A percentile compares a stretch with the other conserved stretches of the same genome.
Conservation (phyloP, 2,329 filamentous ascomycete genomes). For the Hawksworthiomyces lignivorus region DNA sequence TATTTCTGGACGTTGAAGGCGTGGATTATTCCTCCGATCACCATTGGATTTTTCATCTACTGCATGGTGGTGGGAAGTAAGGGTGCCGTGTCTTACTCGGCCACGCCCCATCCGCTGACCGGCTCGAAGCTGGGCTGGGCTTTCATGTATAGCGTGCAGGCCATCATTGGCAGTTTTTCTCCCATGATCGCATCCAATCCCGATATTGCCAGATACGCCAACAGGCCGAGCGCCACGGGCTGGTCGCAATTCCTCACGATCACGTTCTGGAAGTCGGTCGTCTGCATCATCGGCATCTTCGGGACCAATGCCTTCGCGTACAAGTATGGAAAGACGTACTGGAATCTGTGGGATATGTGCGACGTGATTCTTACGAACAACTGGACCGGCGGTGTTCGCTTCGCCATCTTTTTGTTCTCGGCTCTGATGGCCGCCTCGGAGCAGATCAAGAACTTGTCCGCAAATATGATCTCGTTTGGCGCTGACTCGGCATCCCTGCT, state of each 20-base stretch:
- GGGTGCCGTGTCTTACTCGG: not conserved
- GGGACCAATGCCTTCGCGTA: slow-evolving; percentile 1
- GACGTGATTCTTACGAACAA: not conserved
- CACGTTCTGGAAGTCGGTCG: slow-evolving; percentile 1
- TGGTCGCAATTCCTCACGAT: slow-evolving; percentile 1
- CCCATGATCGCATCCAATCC: slow-evolving; percentile 3
- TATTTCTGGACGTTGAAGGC: not conserved
- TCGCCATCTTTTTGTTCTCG: slow-evolving; percentile 1
- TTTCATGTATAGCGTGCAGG: slow-evolving; percentile 2
- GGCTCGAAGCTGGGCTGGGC: not conserved
- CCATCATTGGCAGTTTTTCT: slow-evolving; percentile 2
- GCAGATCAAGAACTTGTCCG: slow-evolving; percentile 3
- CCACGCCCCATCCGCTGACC: not conserved
- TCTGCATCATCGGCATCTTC: slow-evolving; percentile 3
- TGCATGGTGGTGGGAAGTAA: slow-evolving; percentile 1
- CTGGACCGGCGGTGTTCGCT: slow-evolving; percentile 1
- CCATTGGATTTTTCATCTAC: slow-evolving; percentile 3
- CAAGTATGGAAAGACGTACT: slow-evolving; percentile 1
- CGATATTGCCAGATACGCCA: not conserved
- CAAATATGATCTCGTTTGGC: slow-evolving; percentile 1
- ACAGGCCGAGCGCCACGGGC: not conserved
- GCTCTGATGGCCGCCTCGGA: not conserved
- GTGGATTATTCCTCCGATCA: not conserved
- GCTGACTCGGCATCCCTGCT: slow-evolving; percentile 1
- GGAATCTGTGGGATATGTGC: slow-evolving; percentile 4